Base-by-base conservation (phyloP, 257 asterid genomes). In the Solanum sitiens region DNA sequence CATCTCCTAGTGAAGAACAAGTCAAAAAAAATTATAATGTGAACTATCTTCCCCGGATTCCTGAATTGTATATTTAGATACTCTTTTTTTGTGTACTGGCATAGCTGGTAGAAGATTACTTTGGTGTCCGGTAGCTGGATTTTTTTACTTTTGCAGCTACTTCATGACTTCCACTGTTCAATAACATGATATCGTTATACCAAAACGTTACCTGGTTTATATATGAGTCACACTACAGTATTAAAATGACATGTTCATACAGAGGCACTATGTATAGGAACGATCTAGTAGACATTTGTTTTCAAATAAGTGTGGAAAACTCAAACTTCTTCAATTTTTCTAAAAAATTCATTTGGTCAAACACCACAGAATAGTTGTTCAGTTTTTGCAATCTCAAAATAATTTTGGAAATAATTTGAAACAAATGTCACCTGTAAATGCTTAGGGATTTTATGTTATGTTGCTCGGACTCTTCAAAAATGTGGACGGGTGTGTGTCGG, bases 1-100 rank as follows among this genome's bases (percentile, higher is more conserved):
- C 96, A 97, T 89, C 92, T 95, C 88, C 94, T 95, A 53, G 39
- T 84, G 90, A 92, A 89, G 89, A 95, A 91, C 92, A 92, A 85
- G 90, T 87, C 94, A 50, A 90, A 92, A 86, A 97, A 97, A 91
- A 86, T 80, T 23, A 97, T 97, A 87, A 76, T 95, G 99, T 97
- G 93, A 93, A 95, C 86, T 1, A 44, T 25, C 63, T 44, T 77
- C 50, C 65, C n/a, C 21, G 23, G 15, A 25, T n/a, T 77, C 63
- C 25, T 25, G 40, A 71, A 25, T 77, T 42, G 63, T 77, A n/a
- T 14, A n/a, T 40, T 15, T 75, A 75, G 18, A 84, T 30, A 70
- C 84, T 11, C 86, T 25, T 87, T 11, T 72, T 11, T 7, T 70
- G 1, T 50, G 5, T 45, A 40, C 59, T 59, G 8, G 65, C 86